Base-by-base conservation (phyloP, 139 green algal species). In the Monoraphidium neglectum region DNA sequence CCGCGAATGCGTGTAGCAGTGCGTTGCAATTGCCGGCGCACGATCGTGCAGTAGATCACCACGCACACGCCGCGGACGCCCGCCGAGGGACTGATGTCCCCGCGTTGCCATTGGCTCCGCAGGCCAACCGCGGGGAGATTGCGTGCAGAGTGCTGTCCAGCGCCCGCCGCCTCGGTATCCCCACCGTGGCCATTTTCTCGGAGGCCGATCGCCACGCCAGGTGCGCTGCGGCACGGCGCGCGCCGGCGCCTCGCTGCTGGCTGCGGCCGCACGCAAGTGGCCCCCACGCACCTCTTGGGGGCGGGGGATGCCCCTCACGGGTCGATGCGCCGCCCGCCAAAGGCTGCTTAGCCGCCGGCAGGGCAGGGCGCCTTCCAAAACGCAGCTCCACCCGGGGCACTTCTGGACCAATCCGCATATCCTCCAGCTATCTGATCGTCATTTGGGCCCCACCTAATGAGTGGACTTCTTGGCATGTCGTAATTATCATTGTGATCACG, bases 81-180 rank as follows among this genome's bases (percentile, higher is more conserved):
- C 64, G 18, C 43, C 32, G 35, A 36, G 64, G 13, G 16, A 18
- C 18, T 3, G 33, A 59, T n/a, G 62, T 13, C 35, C 37, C n/a
- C 63, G 35, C 30, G 73, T 93, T 23, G 64, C 70, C 28, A 94
- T 91, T 60, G 68, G 97, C n/a, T 79, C 97, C 3, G 81, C 54
- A 98, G 0, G 94, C 92, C 24, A 97, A 97, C 76, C 86, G 95
- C 1, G 94, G 94, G 21, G 94, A 98, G 68, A 98, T 98, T 35
- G 95, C 94, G 2, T 93, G 93, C 54, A 82, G 94, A 0, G 83
- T 98, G 15, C 87, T 98, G 37, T 74, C 83, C 0, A 98, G 89
- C 0, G 93, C 92, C 3, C 72, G 77, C 61, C 81, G 82, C 10
- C 84, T 98, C 33, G 93, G 90, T 56, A 72, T 98, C 21, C 84